Conservation (phyloP, 2,329 filamentous ascomycete genomes). For the Apiospora koreana region DNA sequence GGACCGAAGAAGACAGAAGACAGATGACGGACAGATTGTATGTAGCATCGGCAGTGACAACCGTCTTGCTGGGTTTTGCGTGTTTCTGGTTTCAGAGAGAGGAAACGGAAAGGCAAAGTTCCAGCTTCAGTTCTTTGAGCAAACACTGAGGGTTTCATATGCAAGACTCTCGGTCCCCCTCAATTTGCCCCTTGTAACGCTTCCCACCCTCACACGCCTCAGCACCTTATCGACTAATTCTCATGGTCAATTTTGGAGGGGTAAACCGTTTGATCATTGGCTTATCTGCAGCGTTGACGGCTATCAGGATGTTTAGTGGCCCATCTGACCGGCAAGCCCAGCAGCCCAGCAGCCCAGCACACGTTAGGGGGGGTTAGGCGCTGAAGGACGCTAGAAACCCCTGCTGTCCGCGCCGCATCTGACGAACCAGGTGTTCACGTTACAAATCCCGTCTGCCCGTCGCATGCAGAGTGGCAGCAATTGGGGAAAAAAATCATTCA, state of each 20-base stretch:
- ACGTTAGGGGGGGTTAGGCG: neutral
- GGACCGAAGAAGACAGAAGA: neutral
- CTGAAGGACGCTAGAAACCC: neutral
- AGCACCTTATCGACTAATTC: neutral
- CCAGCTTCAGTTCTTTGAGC: neutral
- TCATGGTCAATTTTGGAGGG: no score
- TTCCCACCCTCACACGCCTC: neutral
- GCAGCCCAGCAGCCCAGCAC: neutral
- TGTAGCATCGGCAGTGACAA: neutral
- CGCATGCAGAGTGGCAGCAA: neutral
- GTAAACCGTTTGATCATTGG: neutral
- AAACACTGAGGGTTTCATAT: slow-evolving; percentile 13
- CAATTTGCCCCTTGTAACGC: slow-evolving; percentile 6
- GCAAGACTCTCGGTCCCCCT: neutral
- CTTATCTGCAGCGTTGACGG: neutral
- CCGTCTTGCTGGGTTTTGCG: neutral
- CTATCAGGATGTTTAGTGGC: neutral
- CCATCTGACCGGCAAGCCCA: neutral
- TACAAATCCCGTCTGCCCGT: slow-evolving; percentile 3
- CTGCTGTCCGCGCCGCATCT: neutral
- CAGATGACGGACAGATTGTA: neutral
- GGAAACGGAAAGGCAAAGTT: neutral
- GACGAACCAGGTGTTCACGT: slow-evolving; percentile 5
- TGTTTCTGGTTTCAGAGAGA: neutral
- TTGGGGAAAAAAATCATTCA: neutral